Base-by-base conservation (phyloP, 768 basidiomycete species). In the Dioszegia hungarica region DNA sequence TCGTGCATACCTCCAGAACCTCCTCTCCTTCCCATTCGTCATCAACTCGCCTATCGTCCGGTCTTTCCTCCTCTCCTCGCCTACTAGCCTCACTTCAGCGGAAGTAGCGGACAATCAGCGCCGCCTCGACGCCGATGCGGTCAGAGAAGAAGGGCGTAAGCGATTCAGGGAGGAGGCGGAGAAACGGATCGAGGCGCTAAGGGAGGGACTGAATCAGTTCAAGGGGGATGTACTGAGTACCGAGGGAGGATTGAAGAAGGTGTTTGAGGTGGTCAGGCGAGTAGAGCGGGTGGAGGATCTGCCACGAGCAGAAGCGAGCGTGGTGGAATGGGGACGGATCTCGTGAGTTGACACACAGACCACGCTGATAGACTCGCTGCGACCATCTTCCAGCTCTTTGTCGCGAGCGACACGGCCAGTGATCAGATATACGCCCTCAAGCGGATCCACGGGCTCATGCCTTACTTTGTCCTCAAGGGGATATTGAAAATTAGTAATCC, bases 271-370 rank as follows among this genome's bases (percentile, higher is more conserved):
- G 5, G 88, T 99, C 73, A 88, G 90, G 77, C 77, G 82, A 37
- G 93, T 88, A 3, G 83, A 87, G 8, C 79, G 85, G 56, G 84
- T 93, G 9, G 81, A 82, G 56, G 83, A 85, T 68, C 77, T 99
- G 40, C 94, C 95, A 5, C 73, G 79, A 6, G 89, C 93, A 60
- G 97, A 92, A 68, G 81, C 84, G 62, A 88, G 91, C 37, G 90
- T 97, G 43, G 72, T 94, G 6, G 94, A 98, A 76, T 99, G 95
- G 94, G 95, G 88, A 5, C 80, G 93, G 53, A 95, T 97, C 71
- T 94, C 94, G 91, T 94, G 58, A 71, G 91, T 81, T n/a, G 8
- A 11, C 31, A 10, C 31, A 19, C n/a, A 17, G 52, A 51, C 43
- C 0, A 22, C 24, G 10, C 22, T 8, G 10, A 9, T 67, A 98